phyloP scores from a whole-genome alignment of 139 green algal species.

The Monoraphidium neglectum region DNA sequence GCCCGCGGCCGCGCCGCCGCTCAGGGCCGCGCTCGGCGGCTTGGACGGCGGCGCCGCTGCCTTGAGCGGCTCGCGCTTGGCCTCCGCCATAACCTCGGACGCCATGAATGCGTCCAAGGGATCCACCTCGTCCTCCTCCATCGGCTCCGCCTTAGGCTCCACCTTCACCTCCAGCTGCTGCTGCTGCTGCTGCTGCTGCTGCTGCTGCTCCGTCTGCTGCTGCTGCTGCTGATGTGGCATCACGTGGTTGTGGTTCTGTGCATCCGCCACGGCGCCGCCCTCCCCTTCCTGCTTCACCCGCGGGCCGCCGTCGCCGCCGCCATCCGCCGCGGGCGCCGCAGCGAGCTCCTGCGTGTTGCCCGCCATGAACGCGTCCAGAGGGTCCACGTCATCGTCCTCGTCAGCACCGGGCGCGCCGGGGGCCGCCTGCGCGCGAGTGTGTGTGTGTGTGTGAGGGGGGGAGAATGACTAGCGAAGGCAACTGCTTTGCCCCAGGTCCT shows the following conservation, averaged over 20 bases:
- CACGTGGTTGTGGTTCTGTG: background rate
- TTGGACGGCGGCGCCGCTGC: background rate
- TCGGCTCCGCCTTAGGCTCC: background rate
- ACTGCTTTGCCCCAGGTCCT: too few relatives aligned
- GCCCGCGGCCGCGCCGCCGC: too few relatives aligned
- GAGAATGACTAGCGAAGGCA: too few relatives aligned
- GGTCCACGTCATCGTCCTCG: constrained; percentile 86
- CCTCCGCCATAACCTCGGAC: constrained; percentile 32
- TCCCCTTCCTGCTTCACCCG: background rate
- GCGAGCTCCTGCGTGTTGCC: too few relatives aligned
- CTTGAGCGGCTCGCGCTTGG: background rate
- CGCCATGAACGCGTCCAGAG: constrained; percentile 93
- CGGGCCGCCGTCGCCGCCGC: too few relatives aligned
- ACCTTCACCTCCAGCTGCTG: constrained; percentile 2
- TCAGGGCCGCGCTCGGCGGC: background rate
- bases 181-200: constrained; percentile 1
- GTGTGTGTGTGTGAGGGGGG: too few relatives aligned
- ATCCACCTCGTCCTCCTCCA: constrained; percentile 77
- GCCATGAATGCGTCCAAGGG: constrained; percentile 96
- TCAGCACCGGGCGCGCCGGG: constrained; percentile 17
- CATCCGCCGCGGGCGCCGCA: too few relatives aligned
- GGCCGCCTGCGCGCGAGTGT: background rate
- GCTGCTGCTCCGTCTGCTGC: constrained; percentile 9
- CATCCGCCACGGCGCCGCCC: background rate
- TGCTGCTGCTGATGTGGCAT: constrained; percentile 9